Percentiles rank a stretch among this genome's conserved stretches.
Evolutionary conservation across 192 early-diverging fungal species (phyloP).

Genomic region (Neocallimastix lanati): DNA sequence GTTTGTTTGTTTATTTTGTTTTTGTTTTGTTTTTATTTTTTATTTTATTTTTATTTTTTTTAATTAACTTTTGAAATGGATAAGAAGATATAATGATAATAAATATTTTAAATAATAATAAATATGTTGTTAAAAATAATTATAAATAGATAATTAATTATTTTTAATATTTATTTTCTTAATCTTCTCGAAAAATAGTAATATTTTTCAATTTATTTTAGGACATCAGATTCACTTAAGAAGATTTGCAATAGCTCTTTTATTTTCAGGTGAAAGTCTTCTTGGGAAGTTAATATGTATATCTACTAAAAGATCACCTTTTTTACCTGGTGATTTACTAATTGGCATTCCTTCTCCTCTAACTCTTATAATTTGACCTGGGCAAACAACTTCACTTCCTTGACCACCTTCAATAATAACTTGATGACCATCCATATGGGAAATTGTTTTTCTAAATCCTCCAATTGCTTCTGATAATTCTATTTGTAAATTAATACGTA

Average conservation of each 20-base stretch:
- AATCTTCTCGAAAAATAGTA: too few species aligned
- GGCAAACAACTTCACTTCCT: conserved; percentile 33
- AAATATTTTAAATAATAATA: too few species aligned
- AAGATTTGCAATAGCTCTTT: neutral
- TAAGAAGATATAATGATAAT: too few species aligned
- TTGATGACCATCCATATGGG: conserved; percentile 54
- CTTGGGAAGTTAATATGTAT: conserved; percentile 65
- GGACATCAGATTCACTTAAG: neutral
- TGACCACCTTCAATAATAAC: conserved; percentile 27
- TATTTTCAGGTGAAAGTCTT: neutral
- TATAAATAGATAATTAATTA: too few species aligned
- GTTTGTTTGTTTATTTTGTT: too few species aligned
- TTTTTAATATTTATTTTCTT: too few species aligned
- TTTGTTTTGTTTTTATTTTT: too few species aligned
- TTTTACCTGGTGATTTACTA: conserved; percentile 60
- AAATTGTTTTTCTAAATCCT: conserved; percentile 56
- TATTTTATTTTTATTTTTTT: too few species aligned
- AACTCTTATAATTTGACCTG: conserved; percentile 56
- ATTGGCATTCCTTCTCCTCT: conserved; percentile 84
- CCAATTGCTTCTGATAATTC: conserved; percentile 57
- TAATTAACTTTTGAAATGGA: too few species aligned
- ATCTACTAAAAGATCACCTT: conserved; percentile 73
- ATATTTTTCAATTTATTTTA: too few species aligned
- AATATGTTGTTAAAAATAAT: too few species aligned
- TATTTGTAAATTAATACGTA: conserved; percentile 31